phyloP scores from a whole-genome alignment of 2,329 filamentous ascomycete genomes.

The Xylaria sp. region DNA sequence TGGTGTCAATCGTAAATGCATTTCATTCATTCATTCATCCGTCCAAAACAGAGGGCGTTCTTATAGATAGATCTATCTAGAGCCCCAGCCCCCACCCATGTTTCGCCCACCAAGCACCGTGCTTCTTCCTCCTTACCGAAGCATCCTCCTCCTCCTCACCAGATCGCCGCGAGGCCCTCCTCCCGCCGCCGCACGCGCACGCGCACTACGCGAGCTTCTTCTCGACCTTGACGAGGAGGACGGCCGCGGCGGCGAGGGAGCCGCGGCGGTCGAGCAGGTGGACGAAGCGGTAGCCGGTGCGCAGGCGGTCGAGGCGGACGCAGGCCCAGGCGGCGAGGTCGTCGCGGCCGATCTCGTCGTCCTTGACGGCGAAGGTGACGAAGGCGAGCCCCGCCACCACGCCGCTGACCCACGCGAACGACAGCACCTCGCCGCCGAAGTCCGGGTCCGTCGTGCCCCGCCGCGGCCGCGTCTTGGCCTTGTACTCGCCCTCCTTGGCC shows the following conservation, averaged over 20 bases:
- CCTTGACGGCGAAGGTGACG: constrained; percentile 81
- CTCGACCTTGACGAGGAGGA: constrained; percentile 78
- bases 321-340: constrained; percentile 86
- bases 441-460: constrained; percentile 66
- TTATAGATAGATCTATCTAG: constrained; percentile 1
- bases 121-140: neutral
- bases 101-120: neutral
- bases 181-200: neutral
- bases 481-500: constrained; percentile 60
- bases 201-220: constrained; percentile 31
- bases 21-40: too few species aligned
- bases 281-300: constrained; percentile 75
- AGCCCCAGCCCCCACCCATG: constrained; percentile 4
- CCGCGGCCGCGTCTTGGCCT: constrained; percentile 61
- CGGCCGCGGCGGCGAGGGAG: constrained; percentile 63
- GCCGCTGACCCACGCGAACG: constrained; percentile 57
- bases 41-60: too few species aligned
- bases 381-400: constrained; percentile 73
- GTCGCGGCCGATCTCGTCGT: constrained; percentile 80
- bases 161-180: too few species aligned
- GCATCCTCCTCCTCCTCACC: constrained; percentile 36
- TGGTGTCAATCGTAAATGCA: constrained; percentile 12
- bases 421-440: constrained; percentile 60
- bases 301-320: constrained; percentile 79
- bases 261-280: constrained; percentile 74